phyloP scores from a whole-genome alignment of 2,329 filamentous ascomycete genomes.

The Claviceps quebecensis region DNA sequence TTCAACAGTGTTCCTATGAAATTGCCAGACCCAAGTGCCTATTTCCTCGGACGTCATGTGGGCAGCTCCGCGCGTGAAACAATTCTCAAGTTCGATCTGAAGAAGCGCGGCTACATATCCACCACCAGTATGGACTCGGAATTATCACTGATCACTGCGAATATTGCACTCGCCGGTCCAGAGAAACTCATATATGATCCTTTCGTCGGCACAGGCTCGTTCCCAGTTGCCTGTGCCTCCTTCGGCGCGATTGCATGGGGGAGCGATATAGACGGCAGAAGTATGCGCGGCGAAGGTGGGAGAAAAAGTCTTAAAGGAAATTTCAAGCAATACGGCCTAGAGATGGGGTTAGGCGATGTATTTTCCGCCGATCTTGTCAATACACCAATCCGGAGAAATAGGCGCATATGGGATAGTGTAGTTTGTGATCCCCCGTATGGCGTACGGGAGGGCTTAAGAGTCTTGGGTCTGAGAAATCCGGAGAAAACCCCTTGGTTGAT shows the following conservation, averaged over 20 bases:
- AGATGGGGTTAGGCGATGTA: conserved; percentile 53
- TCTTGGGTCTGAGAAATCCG: conserved; percentile 64
- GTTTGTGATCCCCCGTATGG: conserved; percentile 94
- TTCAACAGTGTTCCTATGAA: conserved; percentile 34
- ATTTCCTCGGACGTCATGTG: conserved; percentile 63
- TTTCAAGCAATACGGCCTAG: conserved; percentile 69
- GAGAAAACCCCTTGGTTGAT: conserved; percentile 45
- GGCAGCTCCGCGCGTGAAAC: conserved; percentile 52
- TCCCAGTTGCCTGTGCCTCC: conserved; percentile 77
- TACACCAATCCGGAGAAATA: conserved; percentile 49
- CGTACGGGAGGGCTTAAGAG: conserved; percentile 79
- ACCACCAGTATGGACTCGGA: conserved; percentile 98
- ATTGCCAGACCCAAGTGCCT: conserved; percentile 36
- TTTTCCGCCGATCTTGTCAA: conserved; percentile 85
- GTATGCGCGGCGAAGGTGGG: conserved; percentile 58
- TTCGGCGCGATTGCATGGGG: conserved; percentile 77
- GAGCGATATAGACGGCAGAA: conserved; percentile 86
- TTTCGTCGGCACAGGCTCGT: conserved; percentile 89
- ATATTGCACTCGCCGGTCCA: conserved; percentile 68
- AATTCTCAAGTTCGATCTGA: conserved; percentile 67
- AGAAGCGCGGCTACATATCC: conserved; percentile 85
- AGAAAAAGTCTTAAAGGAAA: conserved; percentile 48
- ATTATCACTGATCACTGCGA: conserved; percentile 79
- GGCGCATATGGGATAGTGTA: conserved; percentile 70
- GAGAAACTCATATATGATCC: conserved; percentile 88